Evolutionary conservation across 2,329 filamentous ascomycete genomes (phyloP).

Genomic region (Fusarium siculi): DNA sequence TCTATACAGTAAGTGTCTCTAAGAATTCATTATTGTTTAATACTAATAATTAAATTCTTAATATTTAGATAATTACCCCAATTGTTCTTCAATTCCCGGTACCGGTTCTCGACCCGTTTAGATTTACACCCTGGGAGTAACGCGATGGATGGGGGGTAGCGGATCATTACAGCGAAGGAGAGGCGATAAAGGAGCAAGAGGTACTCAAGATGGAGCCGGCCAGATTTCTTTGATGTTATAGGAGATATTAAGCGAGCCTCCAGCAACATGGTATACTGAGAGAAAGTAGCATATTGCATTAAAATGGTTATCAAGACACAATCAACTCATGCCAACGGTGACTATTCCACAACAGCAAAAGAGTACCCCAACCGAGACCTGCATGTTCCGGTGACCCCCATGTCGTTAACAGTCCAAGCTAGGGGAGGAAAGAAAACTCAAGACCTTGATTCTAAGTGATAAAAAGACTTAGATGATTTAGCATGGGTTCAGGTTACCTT

Average conservation of each 20-base stretch:
- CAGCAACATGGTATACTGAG: background rate
- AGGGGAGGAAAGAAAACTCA: background rate
- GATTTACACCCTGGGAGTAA: no score
- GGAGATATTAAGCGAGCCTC: background rate
- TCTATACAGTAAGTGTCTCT: no score
- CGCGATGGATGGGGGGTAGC: no score
- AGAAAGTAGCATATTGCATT: background rate
- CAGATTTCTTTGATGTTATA: background rate
- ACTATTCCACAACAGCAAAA: background rate
- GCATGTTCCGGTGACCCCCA: constrained; percentile 30
- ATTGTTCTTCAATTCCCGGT: no score
- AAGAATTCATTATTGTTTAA: no score
- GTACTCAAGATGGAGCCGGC: background rate
- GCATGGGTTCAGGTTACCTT: fast-evolving
- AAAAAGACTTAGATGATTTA: fast-evolving
- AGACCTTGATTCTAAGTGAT: fast-evolving
- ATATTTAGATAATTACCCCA: no score
- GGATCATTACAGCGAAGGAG: no score
- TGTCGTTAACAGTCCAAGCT: constrained; percentile 18
- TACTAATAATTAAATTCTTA: no score
- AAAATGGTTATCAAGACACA: background rate
- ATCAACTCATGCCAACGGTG: background rate
- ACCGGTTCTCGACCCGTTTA: no score
- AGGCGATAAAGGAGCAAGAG: no score
- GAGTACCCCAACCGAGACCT: background rate